A percentile compares a stretch with the other conserved stretches of the same genome.
Evolutionary conservation across 1,284 basidiomycete species (phyloP).

Genomic region (Trametes polyzona): DNA sequence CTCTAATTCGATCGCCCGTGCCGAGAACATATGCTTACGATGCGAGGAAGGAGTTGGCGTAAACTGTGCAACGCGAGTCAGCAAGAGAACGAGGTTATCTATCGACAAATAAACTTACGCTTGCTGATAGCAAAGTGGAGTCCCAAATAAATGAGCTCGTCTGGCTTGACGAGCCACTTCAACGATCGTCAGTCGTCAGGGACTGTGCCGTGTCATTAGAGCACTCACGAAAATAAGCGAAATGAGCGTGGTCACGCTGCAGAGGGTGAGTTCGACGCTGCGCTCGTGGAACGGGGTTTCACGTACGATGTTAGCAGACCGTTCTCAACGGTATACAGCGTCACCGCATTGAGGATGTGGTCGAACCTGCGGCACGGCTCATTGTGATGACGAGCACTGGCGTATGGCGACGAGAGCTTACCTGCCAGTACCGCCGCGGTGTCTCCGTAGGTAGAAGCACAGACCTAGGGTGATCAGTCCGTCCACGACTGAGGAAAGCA

Average conservation of each 20-base stretch:
- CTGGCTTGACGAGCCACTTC: conserved; percentile 25
- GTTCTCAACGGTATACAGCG: conserved; percentile 27
- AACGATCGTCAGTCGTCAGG: neutral
- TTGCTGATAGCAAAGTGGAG: conserved; percentile 29
- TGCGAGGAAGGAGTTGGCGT: conserved; percentile 27
- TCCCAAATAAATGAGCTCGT: conserved; percentile 25
- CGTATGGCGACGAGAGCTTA: neutral
- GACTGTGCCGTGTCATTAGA: neutral
- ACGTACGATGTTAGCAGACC: conserved; percentile 26
- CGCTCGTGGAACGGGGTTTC: neutral
- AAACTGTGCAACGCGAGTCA: conserved; percentile 12
- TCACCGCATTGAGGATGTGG: conserved; percentile 24
- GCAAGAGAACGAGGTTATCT: too few relatives aligned
- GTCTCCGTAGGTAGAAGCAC: conserved; percentile 22
- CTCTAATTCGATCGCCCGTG: neutral
- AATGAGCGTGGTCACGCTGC: conserved; percentile 18
- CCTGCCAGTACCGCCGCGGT: conserved; percentile 20
- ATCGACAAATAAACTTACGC: conserved; percentile 6
- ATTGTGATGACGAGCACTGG: neutral
- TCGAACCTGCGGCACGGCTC: conserved; percentile 10
- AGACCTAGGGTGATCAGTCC: conserved; percentile 19
- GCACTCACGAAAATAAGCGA: conserved; percentile 23
- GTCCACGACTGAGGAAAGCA: conserved; percentile 17
- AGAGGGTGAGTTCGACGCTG: neutral
- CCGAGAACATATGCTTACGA: conserved; percentile 13